phyloP scores from a whole-genome alignment of 345 rosid species.

The Gossypium arboreum region DNA sequence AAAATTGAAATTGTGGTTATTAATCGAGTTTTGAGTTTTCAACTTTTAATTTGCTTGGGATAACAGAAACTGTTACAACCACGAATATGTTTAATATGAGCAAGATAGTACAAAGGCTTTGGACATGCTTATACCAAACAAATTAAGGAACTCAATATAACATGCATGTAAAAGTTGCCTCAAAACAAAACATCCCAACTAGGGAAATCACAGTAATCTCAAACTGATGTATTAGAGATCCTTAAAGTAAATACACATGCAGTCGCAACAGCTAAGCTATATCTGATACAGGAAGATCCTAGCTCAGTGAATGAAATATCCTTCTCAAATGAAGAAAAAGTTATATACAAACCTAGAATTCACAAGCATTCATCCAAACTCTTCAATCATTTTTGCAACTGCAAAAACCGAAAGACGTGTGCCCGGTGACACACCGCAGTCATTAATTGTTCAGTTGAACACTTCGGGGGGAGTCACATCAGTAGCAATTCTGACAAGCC shows the following conservation, averaged over 20 bases:
- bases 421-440: not conserved
- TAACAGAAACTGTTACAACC: too few species aligned
- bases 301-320: slow-evolving; percentile 9
- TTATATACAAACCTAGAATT: slow-evolving; percentile 15
- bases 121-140: not conserved
- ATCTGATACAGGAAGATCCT: slow-evolving; percentile 7
- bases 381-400: not conserved
- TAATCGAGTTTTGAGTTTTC: too few species aligned
- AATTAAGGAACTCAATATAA: slow-evolving; percentile 1
- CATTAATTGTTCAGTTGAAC: slow-evolving; percentile 7
- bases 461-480: not conserved
- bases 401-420: not conserved
- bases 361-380: slow-evolving; percentile 7
- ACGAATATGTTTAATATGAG: too few species aligned
- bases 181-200: slow-evolving; percentile 19
- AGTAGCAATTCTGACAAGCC: slow-evolving; percentile 2
- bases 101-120: too few species aligned
- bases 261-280: not conserved
- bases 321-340: not conserved
- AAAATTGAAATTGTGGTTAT: too few species aligned
- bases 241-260: slow-evolving; percentile 6
- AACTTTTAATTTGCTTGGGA: too few species aligned
- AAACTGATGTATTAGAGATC: slow-evolving; percentile 8
- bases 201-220: slow-evolving; percentile 17
- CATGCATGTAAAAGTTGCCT: not conserved